Evolutionary conservation across 2,329 filamentous ascomycete species (phyloP), one percentile per base, ranked within the genome.

Genomic region (Cytospora mali): DNA sequence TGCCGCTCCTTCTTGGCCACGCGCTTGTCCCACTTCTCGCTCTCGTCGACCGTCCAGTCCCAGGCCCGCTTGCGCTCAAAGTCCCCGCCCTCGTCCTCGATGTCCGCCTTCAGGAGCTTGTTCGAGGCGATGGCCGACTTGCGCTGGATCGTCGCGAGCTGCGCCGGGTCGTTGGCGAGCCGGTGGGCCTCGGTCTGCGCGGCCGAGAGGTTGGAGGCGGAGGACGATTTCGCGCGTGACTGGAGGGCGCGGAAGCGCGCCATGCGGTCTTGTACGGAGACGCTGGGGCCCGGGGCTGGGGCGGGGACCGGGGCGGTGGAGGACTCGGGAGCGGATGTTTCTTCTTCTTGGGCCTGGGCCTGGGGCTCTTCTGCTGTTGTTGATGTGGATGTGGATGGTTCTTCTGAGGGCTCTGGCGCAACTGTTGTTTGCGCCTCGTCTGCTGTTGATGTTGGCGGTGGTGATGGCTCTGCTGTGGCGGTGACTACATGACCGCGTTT

Each of bases 11-110:
- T 96, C 83, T 96, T 96, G 71, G 89, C 91, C 75, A 96, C 80
- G 33, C 93, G 88, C 78, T 89, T 89, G 76, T 99, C 95, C 95
- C 95, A 99, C 68, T 85, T 87, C 78, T 97, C 95, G 69, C 88
- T 91, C 78, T 99, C 95, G 67, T 99, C 95, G 7, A 94, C 81
- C 0, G 95, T 99, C 91, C 95, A 99, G 79, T 98, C 95, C 95
- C 95, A 99, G 1, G 95, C 95, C 48, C 95, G 88, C 78, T 98
- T 97, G 68, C 95, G 91, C 81, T 99, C 95, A 72, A 98, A 99
- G 75, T 98, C 95, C 61, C 91, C 92, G 35, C 93, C 93, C 0
- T 84, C 81, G 21, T 91, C 92, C 74, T 93, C 91, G 1, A 93
- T 88, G 71, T 97, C 93, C 4, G 93, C 92, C 79, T 97, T 97